Evolutionary conservation across 2,329 filamentous ascomycete species (phyloP).

Genomic region (Aspergillus tubingensis): DNA sequence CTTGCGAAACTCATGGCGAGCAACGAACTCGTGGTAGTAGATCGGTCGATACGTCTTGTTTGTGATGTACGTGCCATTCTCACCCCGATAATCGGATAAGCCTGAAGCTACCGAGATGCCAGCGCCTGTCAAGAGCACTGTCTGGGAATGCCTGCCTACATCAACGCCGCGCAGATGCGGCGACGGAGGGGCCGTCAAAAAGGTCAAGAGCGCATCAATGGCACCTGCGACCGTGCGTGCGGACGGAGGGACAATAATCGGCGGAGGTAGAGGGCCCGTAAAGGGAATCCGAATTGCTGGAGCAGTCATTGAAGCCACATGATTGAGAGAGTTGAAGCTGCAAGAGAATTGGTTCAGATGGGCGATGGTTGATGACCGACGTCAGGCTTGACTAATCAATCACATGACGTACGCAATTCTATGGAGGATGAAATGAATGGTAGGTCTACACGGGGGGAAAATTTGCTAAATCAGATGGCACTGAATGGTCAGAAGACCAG

Average conservation of each 20-base stretch:
- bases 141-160: conserved; percentile 54
- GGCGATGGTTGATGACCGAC: neutral
- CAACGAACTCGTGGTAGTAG: conserved; percentile 86
- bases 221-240: conserved; percentile 72
- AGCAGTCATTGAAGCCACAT: conserved; percentile 59
- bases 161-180: conserved; percentile 48
- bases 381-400: neutral
- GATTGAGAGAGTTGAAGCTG: neutral
- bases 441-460: no score
- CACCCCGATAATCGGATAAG: conserved; percentile 86
- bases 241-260: conserved; percentile 70
- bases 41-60: conserved; percentile 90
- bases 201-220: conserved; percentile 72
- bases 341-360: neutral
- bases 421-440: no score
- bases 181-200: conserved; percentile 67
- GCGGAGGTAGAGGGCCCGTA: conserved; percentile 75
- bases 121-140: conserved; percentile 74
- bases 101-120: conserved; percentile 93
- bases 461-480: no score
- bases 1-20: conserved; percentile 80
- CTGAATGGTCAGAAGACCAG: no score
- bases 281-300: conserved; percentile 87
- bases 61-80: conserved; percentile 86
- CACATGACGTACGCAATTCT: neutral